These are phyloP conservation scores for Elsinoe ampelina DNA, from an alignment of 2,329 filamentous ascomycete genomes.

Conservation along the genomic window DNA sequence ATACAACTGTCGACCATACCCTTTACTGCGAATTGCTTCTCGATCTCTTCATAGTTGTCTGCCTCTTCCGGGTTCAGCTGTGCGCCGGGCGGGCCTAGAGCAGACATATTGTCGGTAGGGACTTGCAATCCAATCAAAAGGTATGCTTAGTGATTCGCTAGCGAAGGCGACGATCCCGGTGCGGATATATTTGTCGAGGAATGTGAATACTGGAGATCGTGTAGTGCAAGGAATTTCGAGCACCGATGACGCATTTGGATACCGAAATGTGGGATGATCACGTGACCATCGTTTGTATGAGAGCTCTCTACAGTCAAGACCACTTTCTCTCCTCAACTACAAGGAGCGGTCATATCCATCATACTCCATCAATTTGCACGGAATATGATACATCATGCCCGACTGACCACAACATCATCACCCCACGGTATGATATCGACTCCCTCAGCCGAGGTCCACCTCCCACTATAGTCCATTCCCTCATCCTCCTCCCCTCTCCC, in stretches of 20 bases:
- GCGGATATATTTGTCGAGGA: background rate
- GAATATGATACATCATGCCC: too few relatives aligned
- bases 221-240: background rate
- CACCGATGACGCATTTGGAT: background rate
- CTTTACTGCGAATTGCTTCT: constrained; percentile 99
- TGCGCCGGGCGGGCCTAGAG: constrained; percentile 6
- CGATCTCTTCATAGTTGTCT: constrained; percentile 62
- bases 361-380: too few relatives aligned
- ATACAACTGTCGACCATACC: constrained; percentile 39
- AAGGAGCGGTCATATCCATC: too few relatives aligned
- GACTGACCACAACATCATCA: too few relatives aligned
- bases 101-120: background rate
- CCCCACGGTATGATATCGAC: too few relatives aligned
- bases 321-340: too few relatives aligned
- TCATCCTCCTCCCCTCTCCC: too few relatives aligned
- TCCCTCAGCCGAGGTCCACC: too few relatives aligned
- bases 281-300: background rate
- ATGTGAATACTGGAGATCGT: background rate
- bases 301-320: background rate
- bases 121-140: background rate
- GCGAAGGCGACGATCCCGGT: background rate
- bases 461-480: too few relatives aligned
- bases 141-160: background rate
- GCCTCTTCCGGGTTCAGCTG: constrained; percentile 46
- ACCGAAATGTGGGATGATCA: background rate